Base-by-base conservation (phyloP, 352 stramenopile genomes). In the Globisporangium canariense region DNA sequence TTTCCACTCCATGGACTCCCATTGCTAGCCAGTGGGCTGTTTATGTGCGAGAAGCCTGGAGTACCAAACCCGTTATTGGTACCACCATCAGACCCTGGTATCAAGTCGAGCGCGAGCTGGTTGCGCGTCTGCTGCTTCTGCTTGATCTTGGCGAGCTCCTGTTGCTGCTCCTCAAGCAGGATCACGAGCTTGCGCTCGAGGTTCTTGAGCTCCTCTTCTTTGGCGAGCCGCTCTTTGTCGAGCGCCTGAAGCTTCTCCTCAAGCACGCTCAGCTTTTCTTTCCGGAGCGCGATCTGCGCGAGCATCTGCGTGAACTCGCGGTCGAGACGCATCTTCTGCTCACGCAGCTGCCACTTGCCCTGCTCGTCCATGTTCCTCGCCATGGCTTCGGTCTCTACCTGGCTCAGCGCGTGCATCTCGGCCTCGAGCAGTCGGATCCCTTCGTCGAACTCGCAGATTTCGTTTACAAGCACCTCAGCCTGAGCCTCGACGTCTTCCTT, bases 401-500 rank as follows among this genome's bases (percentile, higher is more conserved):
- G 87, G 14, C 82, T 94, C 28, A 99, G 71, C 49, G 90, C 67
- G 56, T 98, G 92, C 90, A 98, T 97, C 67, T 98, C 93, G 9
- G 76, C 81, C 72, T 99, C 95, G 6, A 99, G 78, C 30, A 92
- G 67, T 0, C 77, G 77, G 14, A 98, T 86, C 8, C 89, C 93
- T 62, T 97, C 87, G 67, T 98, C 94, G 66, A 98, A 98, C 71
- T 95, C 87, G 61, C 79, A 90, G 49, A 99, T 98, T 75, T 99
- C 95, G 60, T 86, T 80, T 28, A 98, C 75, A 22, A 98, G 70
- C 13, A 80, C 75, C 56, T 98, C 90, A 16, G 97, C 91, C 28
- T 92, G 73, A 41, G 89, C 86, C 69, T 98, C 94, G 20, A 93
- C 79, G 40, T 89, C 81, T 3, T 82, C 67, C 61, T 98, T 98